Conservation (phyloP, 768 basidiomycete species). For the Pulveroboletus frians region DNA sequence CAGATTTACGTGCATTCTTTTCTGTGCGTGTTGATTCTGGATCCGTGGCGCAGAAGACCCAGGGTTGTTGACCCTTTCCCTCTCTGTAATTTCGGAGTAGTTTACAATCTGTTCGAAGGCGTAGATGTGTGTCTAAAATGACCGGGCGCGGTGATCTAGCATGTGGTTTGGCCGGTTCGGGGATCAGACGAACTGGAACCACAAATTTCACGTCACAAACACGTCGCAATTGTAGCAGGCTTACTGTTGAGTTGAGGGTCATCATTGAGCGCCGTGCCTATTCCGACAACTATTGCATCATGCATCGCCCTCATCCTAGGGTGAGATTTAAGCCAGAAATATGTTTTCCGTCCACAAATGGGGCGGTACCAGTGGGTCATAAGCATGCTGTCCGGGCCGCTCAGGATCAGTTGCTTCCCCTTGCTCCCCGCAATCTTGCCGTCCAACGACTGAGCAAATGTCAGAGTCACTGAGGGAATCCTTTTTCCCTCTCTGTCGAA, state of each 20-base stretch:
- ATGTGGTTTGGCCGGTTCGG: slow-evolving; percentile 32
- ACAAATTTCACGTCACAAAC: neutral
- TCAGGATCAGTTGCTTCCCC: slow-evolving; percentile 74
- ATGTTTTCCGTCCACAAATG: neutral
- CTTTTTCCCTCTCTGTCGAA: slow-evolving; percentile 10
- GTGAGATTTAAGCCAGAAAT: slow-evolving; percentile 1
- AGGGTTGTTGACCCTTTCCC: slow-evolving; percentile 62
- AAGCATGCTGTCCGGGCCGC: slow-evolving; percentile 79
- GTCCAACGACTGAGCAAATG: slow-evolving; percentile 84
- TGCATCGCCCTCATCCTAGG: slow-evolving; percentile 87
- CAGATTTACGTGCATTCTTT: slow-evolving; percentile 32
- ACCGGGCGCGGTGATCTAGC: slow-evolving; percentile 69
- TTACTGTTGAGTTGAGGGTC: slow-evolving; percentile 91
- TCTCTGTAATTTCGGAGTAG: slow-evolving; percentile 60
- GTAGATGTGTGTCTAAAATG: slow-evolving; percentile 73
- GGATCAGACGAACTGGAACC: slow-evolving; percentile 51
- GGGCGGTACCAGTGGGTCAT: slow-evolving; percentile 85
- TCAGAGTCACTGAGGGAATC: slow-evolving; percentile 68
- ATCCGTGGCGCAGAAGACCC: slow-evolving; percentile 52
- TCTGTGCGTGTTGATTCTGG: slow-evolving; percentile 6
- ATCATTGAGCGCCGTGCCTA: slow-evolving; percentile 86
- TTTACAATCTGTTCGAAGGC: slow-evolving; percentile 61
- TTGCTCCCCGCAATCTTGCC: slow-evolving; percentile 77
- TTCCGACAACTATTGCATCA: slow-evolving; percentile 87
- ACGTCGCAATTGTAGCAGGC: slow-evolving; percentile 19